Base-by-base conservation (phyloP, 1,139 yeast genomes). In the Sugiyamaella paludigena region DNA sequence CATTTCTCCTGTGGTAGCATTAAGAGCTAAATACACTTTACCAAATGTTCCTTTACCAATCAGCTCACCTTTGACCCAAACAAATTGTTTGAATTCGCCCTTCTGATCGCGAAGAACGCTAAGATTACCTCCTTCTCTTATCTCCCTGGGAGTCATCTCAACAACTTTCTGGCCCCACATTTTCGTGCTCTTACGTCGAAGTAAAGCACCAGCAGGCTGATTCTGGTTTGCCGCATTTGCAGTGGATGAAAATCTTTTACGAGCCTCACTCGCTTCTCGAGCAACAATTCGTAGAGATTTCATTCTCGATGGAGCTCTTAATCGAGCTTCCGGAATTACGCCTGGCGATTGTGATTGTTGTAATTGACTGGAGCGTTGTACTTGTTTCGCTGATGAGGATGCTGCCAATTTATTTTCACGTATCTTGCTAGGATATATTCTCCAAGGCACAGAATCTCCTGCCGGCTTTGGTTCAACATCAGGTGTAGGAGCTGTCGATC, bases 11-110 rank as follows among this genome's bases (percentile, higher is more conserved):
- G 96, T 89, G 0, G 98, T 92, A 12, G 89, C 94, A 66, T 94
- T 94, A 62, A 94, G 76, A 0, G 96, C 98, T 52, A 94, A 75
- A 62, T 79, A 92, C 0, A 94, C 98, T 39, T 87, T 84, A n/a
- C 98, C 99, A 74, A 91, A 94, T 0, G 97, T 91, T 0, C 99
- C 99, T 52, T 91, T 81, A 1, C 99, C 99, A 52, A 94, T 88
- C 55, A 92, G 75, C 62, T 91, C 98, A 74, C 99, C 99, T 65
- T 89, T 89, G 46, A 94, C 87, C 99, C 99, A 94, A 0, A 92
- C 94, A 73, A 91, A 89, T 67, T 88, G 95, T 60, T 84, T 85
- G 60, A 80, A 80, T 41, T 80, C 79, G 9, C 92, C 94, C 48
- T 74, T 77, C 50, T 78, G 80, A 58, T 78, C 84, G 15, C 86